These are phyloP conservation scores for Nidula microcarpa DNA, from an alignment of 768 basidiomycete species.

Conservation along the genomic window DNA sequence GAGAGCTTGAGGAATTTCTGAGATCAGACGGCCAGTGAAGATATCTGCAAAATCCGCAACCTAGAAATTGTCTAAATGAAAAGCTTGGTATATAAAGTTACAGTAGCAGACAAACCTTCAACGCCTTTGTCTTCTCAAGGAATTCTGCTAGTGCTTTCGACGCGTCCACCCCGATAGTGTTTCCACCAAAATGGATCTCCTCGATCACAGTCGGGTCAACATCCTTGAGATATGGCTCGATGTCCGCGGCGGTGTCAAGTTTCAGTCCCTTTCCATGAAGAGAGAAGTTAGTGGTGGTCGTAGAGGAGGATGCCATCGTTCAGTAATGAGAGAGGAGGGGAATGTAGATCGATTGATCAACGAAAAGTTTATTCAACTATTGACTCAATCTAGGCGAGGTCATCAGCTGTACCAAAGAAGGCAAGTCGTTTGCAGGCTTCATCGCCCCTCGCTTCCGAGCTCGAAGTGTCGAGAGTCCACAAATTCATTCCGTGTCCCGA, in stretches of 20 bases:
- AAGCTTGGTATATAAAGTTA: neutral
- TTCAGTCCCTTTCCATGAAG: constrained; percentile 70
- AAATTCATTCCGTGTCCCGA: neutral
- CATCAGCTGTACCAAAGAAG: too few relatives aligned
- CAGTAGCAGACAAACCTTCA: constrained; percentile 59
- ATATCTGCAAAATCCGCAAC: constrained; percentile 96
- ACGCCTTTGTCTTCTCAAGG: constrained; percentile 56
- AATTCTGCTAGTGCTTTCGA: constrained; percentile 81
- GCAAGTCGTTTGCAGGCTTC: too few relatives aligned
- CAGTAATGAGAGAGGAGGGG: neutral
- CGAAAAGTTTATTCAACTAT: neutral
- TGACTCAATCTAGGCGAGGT: too few relatives aligned
- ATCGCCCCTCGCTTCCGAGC: too few relatives aligned
- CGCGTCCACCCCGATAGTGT: constrained; percentile 91
- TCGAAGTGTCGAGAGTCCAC: too few relatives aligned
- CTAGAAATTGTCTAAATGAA: constrained; percentile 35
- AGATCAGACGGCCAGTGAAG: constrained; percentile 94
- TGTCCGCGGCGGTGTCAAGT: constrained; percentile 71
- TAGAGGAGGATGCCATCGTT: neutral
- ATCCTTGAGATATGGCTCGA: constrained; percentile 66
- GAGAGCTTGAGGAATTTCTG: constrained; percentile 90
- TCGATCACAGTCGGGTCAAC: constrained; percentile 67
- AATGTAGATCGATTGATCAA: neutral
- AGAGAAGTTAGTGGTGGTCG: constrained; percentile 31
- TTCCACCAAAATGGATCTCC: constrained; percentile 92